Evolutionary conservation across 768 basidiomycete species (phyloP).

Genomic region (Trametes maxima): DNA sequence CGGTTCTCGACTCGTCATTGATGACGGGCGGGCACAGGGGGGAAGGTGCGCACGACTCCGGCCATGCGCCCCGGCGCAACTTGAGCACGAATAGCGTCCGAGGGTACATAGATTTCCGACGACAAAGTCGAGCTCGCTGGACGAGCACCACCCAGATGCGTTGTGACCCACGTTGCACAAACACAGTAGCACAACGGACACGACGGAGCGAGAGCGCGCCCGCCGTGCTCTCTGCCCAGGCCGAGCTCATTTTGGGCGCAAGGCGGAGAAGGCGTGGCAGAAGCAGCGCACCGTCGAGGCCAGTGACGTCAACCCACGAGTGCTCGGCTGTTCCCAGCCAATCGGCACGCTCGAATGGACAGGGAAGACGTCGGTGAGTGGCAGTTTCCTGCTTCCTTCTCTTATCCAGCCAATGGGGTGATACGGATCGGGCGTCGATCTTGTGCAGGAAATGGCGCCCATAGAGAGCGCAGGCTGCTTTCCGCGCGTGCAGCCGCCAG

Average conservation of each 20-base stretch:
- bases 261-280: background rate
- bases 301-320: background rate
- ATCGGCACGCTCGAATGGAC: background rate
- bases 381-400: background rate
- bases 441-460: background rate
- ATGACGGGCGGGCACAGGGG: background rate
- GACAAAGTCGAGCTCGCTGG: background rate
- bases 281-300: background rate
- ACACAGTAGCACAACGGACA: background rate
- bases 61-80: background rate
- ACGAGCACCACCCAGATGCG: background rate
- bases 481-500: background rate
- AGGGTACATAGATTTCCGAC: background rate
- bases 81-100: background rate
- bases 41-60: background rate
- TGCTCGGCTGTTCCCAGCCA: slow-evolving; percentile 1
- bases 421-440: slow-evolving; percentile 9
- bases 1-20: background rate
- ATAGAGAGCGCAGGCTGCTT: background rate
- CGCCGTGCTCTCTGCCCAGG: background rate
- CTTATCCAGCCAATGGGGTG: slow-evolving; percentile 15
- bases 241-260: too few species aligned
- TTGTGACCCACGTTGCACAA: background rate
- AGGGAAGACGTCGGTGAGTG: slow-evolving; percentile 2
- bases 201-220: background rate